Conservation (phyloP, 768 basidiomycete species). For the Russula brevipes region DNA sequence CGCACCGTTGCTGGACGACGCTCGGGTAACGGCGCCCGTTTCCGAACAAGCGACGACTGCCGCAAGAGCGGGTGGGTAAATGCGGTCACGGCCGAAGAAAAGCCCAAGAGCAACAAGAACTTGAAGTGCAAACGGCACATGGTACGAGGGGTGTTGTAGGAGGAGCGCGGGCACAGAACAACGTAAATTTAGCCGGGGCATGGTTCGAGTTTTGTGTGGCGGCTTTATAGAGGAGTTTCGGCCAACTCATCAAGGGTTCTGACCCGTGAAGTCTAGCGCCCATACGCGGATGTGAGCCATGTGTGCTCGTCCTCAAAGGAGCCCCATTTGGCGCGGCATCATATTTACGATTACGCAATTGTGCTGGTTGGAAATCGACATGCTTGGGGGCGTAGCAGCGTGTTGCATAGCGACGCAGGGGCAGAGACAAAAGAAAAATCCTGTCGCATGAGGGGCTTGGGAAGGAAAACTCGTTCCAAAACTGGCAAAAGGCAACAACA, state of each 20-base stretch:
- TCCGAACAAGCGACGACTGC: background rate
- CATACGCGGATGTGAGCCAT: too few species aligned
- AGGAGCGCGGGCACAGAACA: too few species aligned
- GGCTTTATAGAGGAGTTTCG: constrained; percentile 15
- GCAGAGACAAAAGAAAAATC: background rate
- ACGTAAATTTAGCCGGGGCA: background rate
- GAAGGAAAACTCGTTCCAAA: background rate
- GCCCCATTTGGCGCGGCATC: background rate
- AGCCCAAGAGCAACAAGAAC: constrained; percentile 1
- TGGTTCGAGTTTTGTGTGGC: background rate
- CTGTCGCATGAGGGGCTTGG: background rate
- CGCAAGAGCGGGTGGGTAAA: background rate
- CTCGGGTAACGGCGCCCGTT: background rate
- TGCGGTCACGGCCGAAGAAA: background rate
- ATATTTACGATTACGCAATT: background rate
- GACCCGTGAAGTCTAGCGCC: background rate
- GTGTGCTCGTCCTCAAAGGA: background rate
- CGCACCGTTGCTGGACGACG: background rate
- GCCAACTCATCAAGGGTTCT: too few species aligned
- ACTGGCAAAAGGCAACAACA: background rate
- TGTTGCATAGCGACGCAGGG: constrained; percentile 11
- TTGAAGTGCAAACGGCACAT: background rate
- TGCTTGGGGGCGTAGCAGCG: background rate
- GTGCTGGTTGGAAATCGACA: background rate
- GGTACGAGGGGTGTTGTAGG: too few species aligned